A percentile compares a stretch with the other conserved stretches of the same genome.
These are phyloP conservation scores for Trichosanthes cucumerina DNA, from an alignment of 306 rosid genomes.

Conservation along the genomic window DNA sequence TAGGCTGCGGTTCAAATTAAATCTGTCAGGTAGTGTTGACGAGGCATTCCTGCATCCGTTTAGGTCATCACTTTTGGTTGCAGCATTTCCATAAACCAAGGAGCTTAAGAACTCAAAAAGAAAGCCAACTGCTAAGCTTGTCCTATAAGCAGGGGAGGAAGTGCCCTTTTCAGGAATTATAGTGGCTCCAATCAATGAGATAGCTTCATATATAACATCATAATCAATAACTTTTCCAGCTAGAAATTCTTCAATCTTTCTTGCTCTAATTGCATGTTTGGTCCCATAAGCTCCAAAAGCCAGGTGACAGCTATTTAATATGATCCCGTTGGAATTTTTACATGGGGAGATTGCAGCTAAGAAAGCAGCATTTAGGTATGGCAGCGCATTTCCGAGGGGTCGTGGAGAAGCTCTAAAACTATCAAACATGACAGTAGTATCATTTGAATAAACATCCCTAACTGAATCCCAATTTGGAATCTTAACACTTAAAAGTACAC, in stretches of 20 bases:
- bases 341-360: slow-evolving; percentile 48
- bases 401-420: slow-evolving; percentile 76
- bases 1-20: slow-evolving; percentile 19
- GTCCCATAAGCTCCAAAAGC: slow-evolving; percentile 67
- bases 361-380: slow-evolving; percentile 80
- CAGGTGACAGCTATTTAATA: slow-evolving; percentile 43
- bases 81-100: slow-evolving; percentile 23
- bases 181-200: slow-evolving; percentile 31
- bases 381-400: slow-evolving; percentile 78
- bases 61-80: slow-evolving; percentile 16
- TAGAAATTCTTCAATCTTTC: slow-evolving; percentile 52
- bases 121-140: slow-evolving; percentile 71
- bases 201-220: slow-evolving; percentile 44
- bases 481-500: slow-evolving; percentile 48
- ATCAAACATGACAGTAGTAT: slow-evolving; percentile 41
- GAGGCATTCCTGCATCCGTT: slow-evolving; percentile 12
- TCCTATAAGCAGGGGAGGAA: slow-evolving; percentile 39
- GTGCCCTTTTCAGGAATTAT: slow-evolving; percentile 49
- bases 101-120: slow-evolving; percentile 61
- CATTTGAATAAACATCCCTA: slow-evolving; percentile 21
- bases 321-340: slow-evolving; percentile 29
- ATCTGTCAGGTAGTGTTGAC: slow-evolving; percentile 8
- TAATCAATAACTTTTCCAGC: slow-evolving; percentile 42
- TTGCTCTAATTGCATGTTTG: slow-evolving; percentile 70
- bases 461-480: slow-evolving; percentile 40